A percentile compares a stretch with the other conserved stretches of the same genome.
phyloP scores from a whole-genome alignment of 2,329 filamentous ascomycete genomes.

The Drechmeria coniospora region DNA sequence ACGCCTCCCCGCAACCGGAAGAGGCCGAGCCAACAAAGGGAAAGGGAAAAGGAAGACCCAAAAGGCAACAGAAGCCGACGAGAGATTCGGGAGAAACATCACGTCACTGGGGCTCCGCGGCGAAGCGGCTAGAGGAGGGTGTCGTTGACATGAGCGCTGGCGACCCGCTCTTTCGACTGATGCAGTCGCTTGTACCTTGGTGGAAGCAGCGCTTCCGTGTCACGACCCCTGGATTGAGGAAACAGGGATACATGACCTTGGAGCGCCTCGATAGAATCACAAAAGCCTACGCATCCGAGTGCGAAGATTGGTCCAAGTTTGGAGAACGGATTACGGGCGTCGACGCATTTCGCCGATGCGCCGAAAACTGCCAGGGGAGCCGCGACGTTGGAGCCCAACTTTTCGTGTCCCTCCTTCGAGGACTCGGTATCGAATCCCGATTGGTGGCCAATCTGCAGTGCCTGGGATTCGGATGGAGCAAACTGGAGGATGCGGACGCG shows the following conservation, averaged over 20 bases:
- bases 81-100: no score
- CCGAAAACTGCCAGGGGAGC: slow-evolving; percentile 60
- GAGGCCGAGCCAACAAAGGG: slow-evolving; percentile 13
- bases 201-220: slow-evolving; percentile 78
- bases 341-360: slow-evolving; percentile 52
- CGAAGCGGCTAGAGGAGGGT: slow-evolving; percentile 53
- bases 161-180: slow-evolving; percentile 63
- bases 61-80: no score
- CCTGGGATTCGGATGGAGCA: slow-evolving; percentile 80
- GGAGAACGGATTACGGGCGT: slow-evolving; percentile 61
- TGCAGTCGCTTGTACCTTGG: slow-evolving; percentile 64
- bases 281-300: slow-evolving; percentile 50
- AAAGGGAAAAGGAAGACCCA: slow-evolving; percentile 8
- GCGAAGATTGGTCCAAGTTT: slow-evolving; percentile 46
- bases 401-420: slow-evolving; percentile 73
- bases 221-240: slow-evolving; percentile 67
- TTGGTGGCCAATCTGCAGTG: slow-evolving; percentile 78
- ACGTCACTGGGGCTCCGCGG: slow-evolving; percentile 55
- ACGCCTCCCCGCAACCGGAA: slow-evolving; percentile 12
- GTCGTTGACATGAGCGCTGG: slow-evolving; percentile 65
- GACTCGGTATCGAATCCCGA: slow-evolving; percentile 65
- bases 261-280: slow-evolving; percentile 58
- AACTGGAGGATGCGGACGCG: slow-evolving; percentile 58
- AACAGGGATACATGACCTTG: slow-evolving; percentile 76
- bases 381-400: slow-evolving; percentile 79